Percentiles rank a stretch among this genome's conserved stretches.
Evolutionary conservation across 352 stramenopile genomes (phyloP).

Genomic region (Pythium guiyangense): DNA sequence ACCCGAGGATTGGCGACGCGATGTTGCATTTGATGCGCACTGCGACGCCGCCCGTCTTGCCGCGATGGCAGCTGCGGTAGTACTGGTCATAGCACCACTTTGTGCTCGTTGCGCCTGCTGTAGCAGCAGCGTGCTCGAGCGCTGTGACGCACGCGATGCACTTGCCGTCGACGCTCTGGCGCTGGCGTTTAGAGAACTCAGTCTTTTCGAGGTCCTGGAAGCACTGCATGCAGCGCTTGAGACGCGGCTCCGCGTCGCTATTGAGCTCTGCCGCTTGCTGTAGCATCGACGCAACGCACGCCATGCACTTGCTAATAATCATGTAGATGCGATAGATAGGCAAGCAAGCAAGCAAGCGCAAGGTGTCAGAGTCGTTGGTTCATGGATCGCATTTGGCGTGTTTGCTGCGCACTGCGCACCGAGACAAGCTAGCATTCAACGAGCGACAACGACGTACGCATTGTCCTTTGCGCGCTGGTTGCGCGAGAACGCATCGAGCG

Average conservation of each 20-base stretch:
- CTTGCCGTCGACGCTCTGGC: slow-evolving; percentile 56
- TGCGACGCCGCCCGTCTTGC: slow-evolving; percentile 56
- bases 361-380: background rate
- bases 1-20: slow-evolving; percentile 54
- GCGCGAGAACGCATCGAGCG: slow-evolving; percentile 29
- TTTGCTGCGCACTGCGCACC: background rate
- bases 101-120: slow-evolving; percentile 21
- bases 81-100: slow-evolving; percentile 63
- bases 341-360: too few species aligned
- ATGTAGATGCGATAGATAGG: background rate
- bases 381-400: too few species aligned
- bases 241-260: slow-evolving; percentile 17
- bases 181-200: slow-evolving; percentile 71
- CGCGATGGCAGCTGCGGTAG: slow-evolving; percentile 67
- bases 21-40: slow-evolving; percentile 69
- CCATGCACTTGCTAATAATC: slow-evolving; percentile 65
- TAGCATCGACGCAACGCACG: slow-evolving; percentile 35
- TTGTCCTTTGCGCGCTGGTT: slow-evolving; percentile 41
- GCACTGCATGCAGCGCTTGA: slow-evolving; percentile 73
- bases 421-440: background rate
- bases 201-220: slow-evolving; percentile 59
- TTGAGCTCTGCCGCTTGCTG: slow-evolving; percentile 14
- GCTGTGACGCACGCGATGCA: slow-evolving; percentile 49
- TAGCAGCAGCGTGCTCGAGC: slow-evolving; percentile 32
- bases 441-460: slow-evolving; percentile 40